Evolutionary conservation across 495 filamentous ascomycete species (phyloP).

Genomic region (Chaetomium cochliodes): DNA sequence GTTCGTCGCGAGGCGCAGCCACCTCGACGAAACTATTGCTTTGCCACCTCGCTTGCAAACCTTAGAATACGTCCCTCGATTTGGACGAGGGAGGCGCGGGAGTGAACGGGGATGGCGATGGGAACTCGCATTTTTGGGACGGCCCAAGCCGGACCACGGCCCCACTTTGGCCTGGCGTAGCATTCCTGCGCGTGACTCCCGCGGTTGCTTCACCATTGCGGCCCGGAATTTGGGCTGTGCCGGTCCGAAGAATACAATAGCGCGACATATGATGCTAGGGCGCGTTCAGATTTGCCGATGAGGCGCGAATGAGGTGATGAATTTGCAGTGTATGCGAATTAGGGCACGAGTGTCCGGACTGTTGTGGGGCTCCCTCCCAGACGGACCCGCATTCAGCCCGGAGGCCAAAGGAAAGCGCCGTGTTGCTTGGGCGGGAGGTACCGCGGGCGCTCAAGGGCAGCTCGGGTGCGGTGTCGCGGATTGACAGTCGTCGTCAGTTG

Average conservation of each 20-base stretch:
- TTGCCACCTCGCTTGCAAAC: background rate
- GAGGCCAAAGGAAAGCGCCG: slow-evolving; percentile 5
- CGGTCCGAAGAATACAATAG: background rate
- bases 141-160: slow-evolving; percentile 10
- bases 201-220: background rate
- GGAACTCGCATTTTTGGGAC: background rate
- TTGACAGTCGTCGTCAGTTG: slow-evolving; percentile 2
- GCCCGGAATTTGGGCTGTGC: background rate
- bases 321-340: background rate
- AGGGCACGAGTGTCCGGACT: background rate
- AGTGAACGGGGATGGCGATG: background rate
- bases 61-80: background rate
- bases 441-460: background rate
- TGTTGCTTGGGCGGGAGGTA: slow-evolving; percentile 6
- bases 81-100: background rate
- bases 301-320: background rate
- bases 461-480: background rate
- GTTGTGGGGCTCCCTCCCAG: background rate
- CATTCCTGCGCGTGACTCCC: slow-evolving; percentile 8
- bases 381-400: slow-evolving; percentile 9
- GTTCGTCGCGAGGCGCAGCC: slow-evolving; percentile 1
- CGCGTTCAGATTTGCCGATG: background rate
- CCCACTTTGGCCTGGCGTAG: background rate
- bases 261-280: background rate
- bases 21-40: background rate